Conservation (phyloP, 2,329 filamentous ascomycete species). For the Cladosporium sp. region DNA sequence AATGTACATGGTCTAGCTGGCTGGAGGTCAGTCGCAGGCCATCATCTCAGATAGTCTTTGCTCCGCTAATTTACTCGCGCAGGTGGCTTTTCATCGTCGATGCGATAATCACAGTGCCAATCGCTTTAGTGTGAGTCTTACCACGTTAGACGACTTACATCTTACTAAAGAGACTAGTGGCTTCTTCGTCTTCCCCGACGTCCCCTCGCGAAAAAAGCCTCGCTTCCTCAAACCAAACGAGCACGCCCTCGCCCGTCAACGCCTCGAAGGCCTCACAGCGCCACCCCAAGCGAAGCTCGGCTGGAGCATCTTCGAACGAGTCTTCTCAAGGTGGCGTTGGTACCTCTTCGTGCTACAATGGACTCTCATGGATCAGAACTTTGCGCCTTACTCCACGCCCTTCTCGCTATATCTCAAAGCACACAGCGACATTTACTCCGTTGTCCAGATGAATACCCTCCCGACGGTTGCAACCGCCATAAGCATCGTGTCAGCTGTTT, state of each 20-base stretch:
- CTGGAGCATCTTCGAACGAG: neutral
- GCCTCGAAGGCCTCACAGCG: neutral
- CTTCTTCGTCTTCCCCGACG: constrained; percentile 56
- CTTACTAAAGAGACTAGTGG: constrained; percentile 33
- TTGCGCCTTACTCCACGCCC: constrained; percentile 37
- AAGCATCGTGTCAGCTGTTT: constrained; percentile 40
- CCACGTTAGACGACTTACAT: neutral
- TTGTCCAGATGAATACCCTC: constrained; percentile 44
- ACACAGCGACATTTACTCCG: constrained; percentile 29
- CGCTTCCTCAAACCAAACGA: constrained; percentile 48
- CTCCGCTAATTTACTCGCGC: constrained; percentile 25
- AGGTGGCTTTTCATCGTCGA: constrained; percentile 61
- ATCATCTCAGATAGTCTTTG: neutral
- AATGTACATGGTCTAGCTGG: neutral
- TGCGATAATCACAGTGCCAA: constrained; percentile 57
- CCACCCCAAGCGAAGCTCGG: neutral
- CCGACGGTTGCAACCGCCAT: constrained; percentile 45
- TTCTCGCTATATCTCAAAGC: constrained; percentile 46
- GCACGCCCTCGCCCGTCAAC: neutral
- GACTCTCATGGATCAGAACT: constrained; percentile 42
- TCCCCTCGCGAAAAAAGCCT: constrained; percentile 51
- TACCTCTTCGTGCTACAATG: constrained; percentile 32
- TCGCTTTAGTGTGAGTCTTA: constrained; percentile 42
- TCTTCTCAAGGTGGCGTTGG: neutral
- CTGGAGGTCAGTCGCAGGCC: neutral